These are phyloP conservation scores for Rhinocladiella mackenziei DNA, from an alignment of 2,329 filamentous ascomycete genomes.

Conservation along the genomic window DNA sequence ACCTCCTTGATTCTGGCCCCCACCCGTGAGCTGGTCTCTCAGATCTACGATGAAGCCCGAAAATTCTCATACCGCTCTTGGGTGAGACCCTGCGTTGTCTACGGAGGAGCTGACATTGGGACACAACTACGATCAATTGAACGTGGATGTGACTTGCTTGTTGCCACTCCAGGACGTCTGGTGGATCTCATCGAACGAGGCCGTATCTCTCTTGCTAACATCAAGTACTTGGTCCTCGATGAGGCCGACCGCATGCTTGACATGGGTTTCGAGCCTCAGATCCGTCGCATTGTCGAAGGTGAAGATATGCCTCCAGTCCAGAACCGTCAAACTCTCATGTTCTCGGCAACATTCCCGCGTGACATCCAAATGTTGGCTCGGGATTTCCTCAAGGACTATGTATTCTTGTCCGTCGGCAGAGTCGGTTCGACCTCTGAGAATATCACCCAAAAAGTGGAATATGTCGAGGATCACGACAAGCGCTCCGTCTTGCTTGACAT, in stretches of 20 bases:
- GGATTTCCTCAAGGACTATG: conserved; percentile 98
- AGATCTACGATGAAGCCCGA: conserved; percentile 95
- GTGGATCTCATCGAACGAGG: conserved; percentile 98
- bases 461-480: conserved; percentile 96
- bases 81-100: conserved; percentile 97
- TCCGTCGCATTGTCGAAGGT: conserved; percentile 94
- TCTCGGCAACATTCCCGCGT: conserved; percentile 97
- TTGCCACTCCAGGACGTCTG: conserved; percentile 93
- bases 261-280: conserved; percentile 99
- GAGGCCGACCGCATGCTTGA: conserved; percentile 99
- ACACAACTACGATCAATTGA: conserved; percentile 98
- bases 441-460: conserved; percentile 98
- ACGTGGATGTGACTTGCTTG: conserved; percentile 91
- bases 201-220: conserved; percentile 94
- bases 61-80: conserved; percentile 99
- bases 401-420: conserved; percentile 97
- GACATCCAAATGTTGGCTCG: conserved; percentile 99
- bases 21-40: conserved; percentile 95
- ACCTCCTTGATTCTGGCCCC: conserved; percentile 94
- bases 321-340: conserved; percentile 97
- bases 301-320: conserved; percentile 91
- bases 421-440: conserved; percentile 99
- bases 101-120: conserved; percentile 97
- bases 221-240: conserved; percentile 98
- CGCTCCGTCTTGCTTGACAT: conserved; percentile 96